Conservation (phyloP, 192 early-diverging fungal genomes). For the Tieghemiomyces parasiticus region DNA sequence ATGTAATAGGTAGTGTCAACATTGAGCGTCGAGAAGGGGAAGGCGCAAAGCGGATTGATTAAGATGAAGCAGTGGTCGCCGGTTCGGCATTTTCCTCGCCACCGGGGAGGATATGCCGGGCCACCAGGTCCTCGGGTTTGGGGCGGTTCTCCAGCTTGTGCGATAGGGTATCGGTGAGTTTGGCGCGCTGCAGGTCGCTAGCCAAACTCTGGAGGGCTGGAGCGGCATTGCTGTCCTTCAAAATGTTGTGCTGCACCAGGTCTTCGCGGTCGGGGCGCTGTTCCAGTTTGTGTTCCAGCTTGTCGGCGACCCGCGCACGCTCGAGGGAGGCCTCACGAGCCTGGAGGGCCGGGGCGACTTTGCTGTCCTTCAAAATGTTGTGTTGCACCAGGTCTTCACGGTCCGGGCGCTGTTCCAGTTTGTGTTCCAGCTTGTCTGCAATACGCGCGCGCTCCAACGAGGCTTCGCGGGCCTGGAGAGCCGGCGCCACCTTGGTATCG, state of each 20-base stretch:
- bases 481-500: slow-evolving; percentile 20
- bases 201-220: neutral
- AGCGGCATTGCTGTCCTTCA: slow-evolving; percentile 6
- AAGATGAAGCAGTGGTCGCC: too few species aligned
- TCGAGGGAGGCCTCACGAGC: slow-evolving; percentile 28
- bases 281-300: slow-evolving; percentile 29
- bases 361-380: slow-evolving; percentile 20
- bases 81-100: too few species aligned
- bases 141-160: neutral
- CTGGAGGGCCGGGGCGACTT: slow-evolving; percentile 32
- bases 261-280: slow-evolving; percentile 24
- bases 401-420: slow-evolving; percentile 36
- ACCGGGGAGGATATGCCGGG: neutral
- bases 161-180: neutral
- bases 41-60: too few species aligned
- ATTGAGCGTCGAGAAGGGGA: too few species aligned
- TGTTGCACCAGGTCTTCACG: slow-evolving; percentile 33
- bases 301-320: slow-evolving; percentile 25
- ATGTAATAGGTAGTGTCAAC: too few species aligned
- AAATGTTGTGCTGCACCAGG: slow-evolving; percentile 42
- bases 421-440: slow-evolving; percentile 38
- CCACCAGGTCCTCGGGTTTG: neutral
- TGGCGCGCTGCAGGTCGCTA: neutral
- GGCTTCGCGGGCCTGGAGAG: slow-evolving; percentile 20
- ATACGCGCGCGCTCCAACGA: slow-evolving; percentile 21